Evolutionary conservation across 768 basidiomycete genomes (phyloP).

Genomic region (Paxillus ammoniavirescens): DNA sequence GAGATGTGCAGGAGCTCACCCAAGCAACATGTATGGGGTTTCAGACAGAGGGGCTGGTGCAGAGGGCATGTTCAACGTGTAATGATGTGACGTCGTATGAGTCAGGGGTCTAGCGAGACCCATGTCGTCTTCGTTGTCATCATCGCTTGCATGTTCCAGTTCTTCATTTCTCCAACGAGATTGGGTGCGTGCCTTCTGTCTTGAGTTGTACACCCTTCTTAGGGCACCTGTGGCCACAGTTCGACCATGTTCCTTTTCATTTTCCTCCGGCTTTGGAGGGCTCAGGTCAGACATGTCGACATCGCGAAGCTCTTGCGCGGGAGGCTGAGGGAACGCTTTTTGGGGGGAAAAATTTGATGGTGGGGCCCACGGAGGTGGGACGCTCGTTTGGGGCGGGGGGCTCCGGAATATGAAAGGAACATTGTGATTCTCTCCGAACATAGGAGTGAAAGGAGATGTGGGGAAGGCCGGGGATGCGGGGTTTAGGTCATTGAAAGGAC

Average conservation of each 20-base stretch:
- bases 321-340: constrained; percentile 54
- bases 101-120: constrained; percentile 38
- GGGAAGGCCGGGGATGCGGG: constrained; percentile 35
- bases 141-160: constrained; percentile 40
- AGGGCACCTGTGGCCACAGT: constrained; percentile 64
- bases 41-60: constrained; percentile 56
- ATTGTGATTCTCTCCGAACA: constrained; percentile 63
- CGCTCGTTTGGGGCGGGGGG: constrained; percentile 41
- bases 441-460: constrained; percentile 39
- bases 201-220: constrained; percentile 61
- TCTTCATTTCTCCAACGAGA: constrained; percentile 26
- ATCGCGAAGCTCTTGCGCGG: constrained; percentile 53
- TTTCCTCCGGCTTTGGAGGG: constrained; percentile 49
- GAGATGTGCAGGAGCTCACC: constrained; percentile 47
- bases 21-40: constrained; percentile 78
- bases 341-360: constrained; percentile 58
- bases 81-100: constrained; percentile 71
- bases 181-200: constrained; percentile 46
- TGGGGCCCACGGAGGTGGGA: constrained; percentile 63
- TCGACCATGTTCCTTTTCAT: constrained; percentile 40
- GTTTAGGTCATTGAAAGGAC: constrained; percentile 44
- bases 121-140: constrained; percentile 49
- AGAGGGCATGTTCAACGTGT: constrained; percentile 78
- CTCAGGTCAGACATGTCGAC: constrained; percentile 76
- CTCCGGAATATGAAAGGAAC: constrained; percentile 73